Evolutionary conservation across 1,284 basidiomycete species (phyloP), one percentile per base, ranked within the genome.

Genomic region (Fistulina hepatica): DNA sequence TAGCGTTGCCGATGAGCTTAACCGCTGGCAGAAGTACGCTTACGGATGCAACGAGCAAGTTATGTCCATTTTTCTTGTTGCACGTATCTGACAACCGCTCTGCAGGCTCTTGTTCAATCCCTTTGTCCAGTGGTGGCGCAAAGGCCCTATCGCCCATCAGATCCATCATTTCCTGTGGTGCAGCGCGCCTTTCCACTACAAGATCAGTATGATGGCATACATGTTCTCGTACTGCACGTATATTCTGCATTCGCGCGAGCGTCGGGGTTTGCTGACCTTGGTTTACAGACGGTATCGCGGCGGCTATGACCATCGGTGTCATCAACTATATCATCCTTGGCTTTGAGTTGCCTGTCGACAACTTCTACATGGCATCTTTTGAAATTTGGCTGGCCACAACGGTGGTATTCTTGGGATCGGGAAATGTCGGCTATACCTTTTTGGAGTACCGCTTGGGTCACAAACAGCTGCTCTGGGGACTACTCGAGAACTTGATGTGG

Each of bases 21-120:
- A 86, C 48, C 59, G 86, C 3, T 90, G 86, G 85, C 82, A 88
- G 48, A 90, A 89, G 55, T 88, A 86, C 44, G 52, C 59, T 1
- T 63, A 59, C 53, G 60, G 24, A 21, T 25, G 38, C 33, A 31
- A 31, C 28, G 28, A 31, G 28, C 19, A 16, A n/a, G 27, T n/a
- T 6, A 7, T 30, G n/a, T n/a, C n/a, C n/a, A n/a, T n/a, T n/a
- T n/a, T n/a, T n/a, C 10, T 25, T 21, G 17, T 26, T 21, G 32
- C 33, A 19, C 16, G 16, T 11, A n/a, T n/a, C 20, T 45, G n/a
- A n/a, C n/a, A n/a, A n/a, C n/a, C n/a, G n/a, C 58, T 67, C 21
- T 67, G 64, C 56, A 66, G 64, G 44, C 50, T 67, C 22, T 52
- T 67, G 10, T 85, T 86, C 68, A 76, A 84, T 51, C 83, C 83